Evolutionary conservation across 768 basidiomycete genomes (phyloP).

Genomic region (Fistulinella prunicolor): DNA sequence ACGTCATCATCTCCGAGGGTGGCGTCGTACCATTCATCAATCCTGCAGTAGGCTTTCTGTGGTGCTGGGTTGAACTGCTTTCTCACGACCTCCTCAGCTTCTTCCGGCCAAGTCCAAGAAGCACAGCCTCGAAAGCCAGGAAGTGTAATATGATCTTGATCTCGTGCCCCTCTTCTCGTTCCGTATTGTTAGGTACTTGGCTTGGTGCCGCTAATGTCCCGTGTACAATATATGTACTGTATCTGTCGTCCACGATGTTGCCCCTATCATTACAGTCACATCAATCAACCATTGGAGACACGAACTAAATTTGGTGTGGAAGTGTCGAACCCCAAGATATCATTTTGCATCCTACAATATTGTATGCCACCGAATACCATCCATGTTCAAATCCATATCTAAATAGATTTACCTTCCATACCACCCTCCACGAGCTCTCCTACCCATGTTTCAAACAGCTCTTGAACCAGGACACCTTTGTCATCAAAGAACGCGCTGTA

Average conservation of each 20-base stretch:
- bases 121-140: constrained; percentile 32
- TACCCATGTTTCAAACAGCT: constrained; percentile 75
- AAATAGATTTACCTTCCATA: constrained; percentile 66
- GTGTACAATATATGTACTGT: constrained; percentile 1
- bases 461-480: constrained; percentile 74
- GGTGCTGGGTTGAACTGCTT: too few relatives aligned
- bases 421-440: constrained; percentile 65
- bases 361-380: constrained; percentile 13
- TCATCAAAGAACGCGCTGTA: constrained; percentile 82
- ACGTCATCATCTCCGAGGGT: constrained; percentile 93
- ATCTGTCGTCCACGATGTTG: background rate
- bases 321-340: constrained; percentile 16
- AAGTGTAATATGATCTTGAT: constrained; percentile 19
- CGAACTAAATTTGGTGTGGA: background rate
- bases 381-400: constrained; percentile 8
- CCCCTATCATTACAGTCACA: background rate
- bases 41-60: constrained; percentile 40
- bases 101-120: constrained; percentile 32
- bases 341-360: constrained; percentile 31
- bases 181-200: background rate
- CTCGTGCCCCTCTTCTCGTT: background rate
- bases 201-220: constrained; percentile 9
- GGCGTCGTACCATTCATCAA: constrained; percentile 88
- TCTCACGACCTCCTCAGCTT: constrained; percentile 16
- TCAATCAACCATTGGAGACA: background rate